Conservation (phyloP, 2,329 filamentous ascomycete species). For the Curvularia hawaiiensis region DNA sequence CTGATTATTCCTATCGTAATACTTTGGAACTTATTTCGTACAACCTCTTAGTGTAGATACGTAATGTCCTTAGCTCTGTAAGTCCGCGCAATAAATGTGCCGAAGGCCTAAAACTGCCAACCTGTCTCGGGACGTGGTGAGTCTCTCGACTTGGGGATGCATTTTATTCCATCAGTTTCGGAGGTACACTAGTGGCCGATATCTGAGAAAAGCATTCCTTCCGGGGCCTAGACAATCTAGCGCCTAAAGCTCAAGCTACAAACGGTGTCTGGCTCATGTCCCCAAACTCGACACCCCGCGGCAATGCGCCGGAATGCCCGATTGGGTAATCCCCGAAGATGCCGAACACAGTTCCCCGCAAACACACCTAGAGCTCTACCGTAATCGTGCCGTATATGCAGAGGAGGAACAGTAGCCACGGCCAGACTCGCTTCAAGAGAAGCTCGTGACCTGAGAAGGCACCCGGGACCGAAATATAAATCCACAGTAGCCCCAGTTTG, state of each 20-base stretch:
- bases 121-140: no score
- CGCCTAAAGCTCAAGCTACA: slow-evolving; percentile 2
- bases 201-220: neutral
- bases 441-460: slow-evolving; percentile 8
- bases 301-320: slow-evolving; percentile 17
- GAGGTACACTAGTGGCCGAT: neutral
- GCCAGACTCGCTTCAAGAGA: slow-evolving; percentile 12
- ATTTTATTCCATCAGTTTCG: neutral
- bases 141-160: no score
- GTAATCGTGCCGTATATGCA: slow-evolving; percentile 8
- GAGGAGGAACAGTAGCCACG: slow-evolving; percentile 2
- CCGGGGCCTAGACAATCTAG: slow-evolving; percentile 2
- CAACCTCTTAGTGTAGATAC: no score
- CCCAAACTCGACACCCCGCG: slow-evolving; percentile 10
- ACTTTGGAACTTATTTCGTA: no score
- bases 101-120: no score
- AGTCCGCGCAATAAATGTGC: no score
- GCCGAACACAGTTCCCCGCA: slow-evolving; percentile 23
- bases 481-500: slow-evolving; percentile 14
- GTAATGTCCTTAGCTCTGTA: no score
- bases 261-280: slow-evolving; percentile 1
- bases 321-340: slow-evolving; percentile 17
- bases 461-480: slow-evolving; percentile 9
- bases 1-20: no score
- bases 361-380: slow-evolving; percentile 16